Evolutionary conservation across 805 yeast species (phyloP).

Genomic region (Naumovozyma dairenensis): DNA sequence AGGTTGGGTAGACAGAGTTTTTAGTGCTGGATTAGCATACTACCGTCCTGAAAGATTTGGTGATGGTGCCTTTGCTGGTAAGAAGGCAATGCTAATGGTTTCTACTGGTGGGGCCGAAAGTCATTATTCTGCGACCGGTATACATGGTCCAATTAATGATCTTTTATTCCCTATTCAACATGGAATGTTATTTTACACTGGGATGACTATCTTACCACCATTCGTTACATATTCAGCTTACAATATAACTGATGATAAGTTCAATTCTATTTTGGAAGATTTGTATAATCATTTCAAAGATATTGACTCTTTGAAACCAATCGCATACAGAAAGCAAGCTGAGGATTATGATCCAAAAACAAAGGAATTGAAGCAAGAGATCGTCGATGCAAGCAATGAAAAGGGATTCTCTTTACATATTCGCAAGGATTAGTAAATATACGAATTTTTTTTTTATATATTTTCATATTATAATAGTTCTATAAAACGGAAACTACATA

Average conservation of each 20-base stretch:
- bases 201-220: conserved; percentile 17
- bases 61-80: conserved; percentile 14
- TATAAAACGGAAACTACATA: not conserved
- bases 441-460: no score
- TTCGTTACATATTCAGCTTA: conserved; percentile 9
- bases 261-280: conserved; percentile 1
- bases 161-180: conserved; percentile 21
- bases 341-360: conserved; percentile 16
- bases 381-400: conserved; percentile 9
- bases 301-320: conserved; percentile 8
- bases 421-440: no score
- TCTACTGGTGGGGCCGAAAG: conserved; percentile 13
- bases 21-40: conserved; percentile 8
- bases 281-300: conserved; percentile 7
- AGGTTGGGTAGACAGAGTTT: conserved; percentile 15
- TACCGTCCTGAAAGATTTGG: conserved; percentile 10
- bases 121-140: conserved; percentile 13
- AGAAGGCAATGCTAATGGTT: conserved; percentile 11
- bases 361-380: conserved; percentile 10
- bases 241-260: conserved; percentile 1
- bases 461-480: not conserved
- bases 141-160: conserved; percentile 18
- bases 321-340: conserved; percentile 15
- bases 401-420: conserved; percentile 11
- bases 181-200: conserved; percentile 19